Evolutionary conservation across 2,329 filamentous ascomycete genomes (phyloP).

Genomic region (Tolypocladium tropicale): DNA sequence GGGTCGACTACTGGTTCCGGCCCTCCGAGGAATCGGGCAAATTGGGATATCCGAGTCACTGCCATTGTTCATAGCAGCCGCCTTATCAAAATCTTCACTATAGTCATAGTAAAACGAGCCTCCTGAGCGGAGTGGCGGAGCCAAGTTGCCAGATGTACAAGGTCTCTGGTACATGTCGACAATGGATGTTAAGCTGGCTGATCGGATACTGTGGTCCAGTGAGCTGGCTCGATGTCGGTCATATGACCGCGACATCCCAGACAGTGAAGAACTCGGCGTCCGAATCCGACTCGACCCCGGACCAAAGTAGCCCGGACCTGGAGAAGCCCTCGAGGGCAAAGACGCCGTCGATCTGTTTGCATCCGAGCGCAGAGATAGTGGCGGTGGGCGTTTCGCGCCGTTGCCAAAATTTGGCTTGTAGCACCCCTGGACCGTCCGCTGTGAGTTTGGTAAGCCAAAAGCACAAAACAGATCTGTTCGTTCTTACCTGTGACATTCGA

Average conservation of each 20-base stretch:
- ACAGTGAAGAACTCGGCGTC: conserved; percentile 25
- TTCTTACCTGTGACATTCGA: conserved; percentile 30
- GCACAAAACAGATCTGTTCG: neutral
- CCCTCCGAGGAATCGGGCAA: conserved; percentile 19
- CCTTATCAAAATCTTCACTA: conserved; percentile 36
- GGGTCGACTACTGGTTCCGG: conserved; percentile 12
- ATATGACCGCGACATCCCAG: conserved; percentile 14
- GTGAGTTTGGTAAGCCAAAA: conserved; percentile 3
- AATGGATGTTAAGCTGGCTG: conserved; percentile 39
- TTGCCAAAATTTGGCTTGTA: conserved; percentile 27
- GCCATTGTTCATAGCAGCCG: conserved; percentile 8
- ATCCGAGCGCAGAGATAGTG: conserved; percentile 28
- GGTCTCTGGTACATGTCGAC: conserved; percentile 35
- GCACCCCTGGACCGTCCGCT: conserved; percentile 35
- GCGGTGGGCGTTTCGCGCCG: conserved; percentile 23
- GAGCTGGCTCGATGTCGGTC: conserved; percentile 24
- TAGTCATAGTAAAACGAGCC: conserved; percentile 42
- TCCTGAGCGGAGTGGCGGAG: conserved; percentile 16
- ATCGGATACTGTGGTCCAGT: conserved; percentile 27
- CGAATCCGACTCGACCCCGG: conserved; percentile 15
- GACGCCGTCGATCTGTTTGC: conserved; percentile 30
- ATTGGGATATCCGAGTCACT: conserved; percentile 11
- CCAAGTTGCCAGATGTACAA: conserved; percentile 13
- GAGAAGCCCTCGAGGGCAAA: conserved; percentile 20
- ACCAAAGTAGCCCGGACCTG: conserved; percentile 12